Base-by-base conservation (phyloP, 2,329 filamentous ascomycete genomes). In the Xylaria sp. region DNA sequence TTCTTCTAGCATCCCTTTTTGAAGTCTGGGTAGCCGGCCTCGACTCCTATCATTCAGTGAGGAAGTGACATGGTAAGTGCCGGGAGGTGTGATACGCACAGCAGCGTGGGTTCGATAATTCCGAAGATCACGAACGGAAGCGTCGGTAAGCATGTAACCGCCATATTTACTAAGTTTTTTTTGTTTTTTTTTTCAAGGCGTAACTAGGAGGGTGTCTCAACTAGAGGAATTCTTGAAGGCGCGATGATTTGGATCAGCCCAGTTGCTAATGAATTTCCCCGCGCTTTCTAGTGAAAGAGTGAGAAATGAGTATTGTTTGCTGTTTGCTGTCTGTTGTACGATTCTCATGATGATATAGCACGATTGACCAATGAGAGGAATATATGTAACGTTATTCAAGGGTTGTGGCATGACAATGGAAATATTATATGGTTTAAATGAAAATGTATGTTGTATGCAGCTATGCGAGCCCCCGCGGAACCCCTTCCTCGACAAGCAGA, bases 111-210 rank as follows among this genome's bases (percentile, higher is more conserved):
- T 52, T 75, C 73, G 38, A 74, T 35, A 54, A 73, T 57, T 57
- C 71, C 72, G 61, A 73, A 70, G 43, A 74, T 35, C 50, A 71
- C 49, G 51, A 71, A 66, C 8, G 71, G 71, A 58, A 69, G 51
- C 15, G 65, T 60, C 47, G 68, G 67, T 23, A 71, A 31, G 25
- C 64, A 68, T 23, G 66, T 69, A 35, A 67, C 59, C 14, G 68
- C 65, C 69, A 72, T 71, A n/a, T n/a, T n/a, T n/a, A n/a, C n/a
- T n/a, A n/a, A n/a, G n/a, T n/a, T n/a, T n/a, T n/a, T n/a, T n/a
- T n/a, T n/a, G n/a, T n/a, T n/a, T n/a, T n/a, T n/a, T n/a, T n/a
- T n/a, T n/a, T n/a, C n/a, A n/a, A n/a, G n/a, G n/a, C n/a, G n/a
- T n/a, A n/a, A n/a, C n/a, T 23, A 6, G 42, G 21, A 1, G n/a